Percentiles rank a stretch among this genome's conserved stretches.
These are phyloP conservation scores for Inga leiocalycina DNA, from an alignment of 306 rosid genomes.

Conservation along the genomic window DNA sequence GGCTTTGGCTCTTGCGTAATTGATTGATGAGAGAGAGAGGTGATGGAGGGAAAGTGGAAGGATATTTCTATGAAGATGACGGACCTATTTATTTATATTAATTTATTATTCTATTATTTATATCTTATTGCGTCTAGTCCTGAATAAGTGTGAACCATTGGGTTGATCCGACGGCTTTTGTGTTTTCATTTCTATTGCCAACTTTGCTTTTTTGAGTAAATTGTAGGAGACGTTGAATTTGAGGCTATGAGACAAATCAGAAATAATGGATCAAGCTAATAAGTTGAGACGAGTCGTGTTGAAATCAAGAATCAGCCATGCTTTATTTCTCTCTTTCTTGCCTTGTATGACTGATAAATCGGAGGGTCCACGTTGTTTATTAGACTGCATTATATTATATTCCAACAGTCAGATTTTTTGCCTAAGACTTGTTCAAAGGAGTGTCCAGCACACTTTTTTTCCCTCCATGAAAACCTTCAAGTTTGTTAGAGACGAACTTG, in stretches of 20 bases:
- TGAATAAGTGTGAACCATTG: neutral
- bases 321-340: neutral
- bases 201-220: neutral
- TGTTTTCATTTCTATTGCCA: neutral
- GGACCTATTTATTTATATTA: neutral
- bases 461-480: neutral
- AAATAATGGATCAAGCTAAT: neutral
- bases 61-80: slow-evolving; percentile 7
- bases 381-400: neutral
- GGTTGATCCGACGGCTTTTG: neutral
- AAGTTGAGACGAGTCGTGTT: neutral
- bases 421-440: neutral
- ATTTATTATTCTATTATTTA: neutral
- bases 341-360: neutral
- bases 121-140: neutral
- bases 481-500: neutral
- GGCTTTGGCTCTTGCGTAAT: neutral
- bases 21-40: neutral
- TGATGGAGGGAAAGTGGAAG: neutral
- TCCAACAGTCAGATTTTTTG: neutral
- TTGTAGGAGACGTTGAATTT: neutral
- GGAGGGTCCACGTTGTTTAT: neutral
- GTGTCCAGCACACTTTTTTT: neutral
- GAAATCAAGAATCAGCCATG: neutral
- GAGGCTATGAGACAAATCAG: neutral